Evolutionary conservation across 306 rosid species (phyloP).

Genomic region (Benincasa hispida): DNA sequence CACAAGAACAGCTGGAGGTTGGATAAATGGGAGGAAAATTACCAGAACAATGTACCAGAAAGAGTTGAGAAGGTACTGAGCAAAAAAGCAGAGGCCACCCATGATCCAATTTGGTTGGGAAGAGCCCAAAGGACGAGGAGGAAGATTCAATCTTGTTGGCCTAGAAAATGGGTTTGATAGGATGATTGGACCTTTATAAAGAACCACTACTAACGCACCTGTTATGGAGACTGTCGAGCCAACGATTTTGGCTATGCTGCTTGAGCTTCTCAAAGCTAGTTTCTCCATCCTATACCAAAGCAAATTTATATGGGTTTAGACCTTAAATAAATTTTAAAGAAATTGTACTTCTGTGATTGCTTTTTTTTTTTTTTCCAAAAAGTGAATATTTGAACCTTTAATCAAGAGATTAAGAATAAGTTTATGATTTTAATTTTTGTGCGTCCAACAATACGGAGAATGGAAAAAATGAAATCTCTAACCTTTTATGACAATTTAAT

Average conservation of each 20-base stretch:
- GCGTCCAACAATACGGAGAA: too few relatives aligned
- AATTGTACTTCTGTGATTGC: neutral
- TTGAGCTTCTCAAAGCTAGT: slow-evolving; percentile 22
- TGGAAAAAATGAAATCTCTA: too few relatives aligned
- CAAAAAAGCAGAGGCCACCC: slow-evolving; percentile 19
- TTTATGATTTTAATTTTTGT: too few relatives aligned
- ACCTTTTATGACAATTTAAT: too few relatives aligned
- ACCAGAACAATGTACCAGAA: slow-evolving; percentile 22
- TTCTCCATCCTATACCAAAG: slow-evolving; percentile 39
- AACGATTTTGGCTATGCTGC: slow-evolving; percentile 34
- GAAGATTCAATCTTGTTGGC: slow-evolving; percentile 2
- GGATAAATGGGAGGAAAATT: neutral
- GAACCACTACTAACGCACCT: slow-evolving; percentile 42
- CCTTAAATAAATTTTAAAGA: neutral
- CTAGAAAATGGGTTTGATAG: neutral
- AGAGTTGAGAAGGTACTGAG: slow-evolving; percentile 10
- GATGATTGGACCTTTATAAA: slow-evolving; percentile 34
- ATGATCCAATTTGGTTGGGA: slow-evolving; percentile 11
- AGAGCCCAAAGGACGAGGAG: slow-evolving; percentile 2
- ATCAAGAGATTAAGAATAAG: too few relatives aligned
- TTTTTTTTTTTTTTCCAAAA: too few relatives aligned
- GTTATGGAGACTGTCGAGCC: slow-evolving; percentile 32
- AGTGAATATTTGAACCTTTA: too few relatives aligned
- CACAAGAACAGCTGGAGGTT: neutral
- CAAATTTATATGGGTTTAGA: neutral